phyloP scores from a whole-genome alignment of 257 asterid species.

The Solanum dulcamara region DNA sequence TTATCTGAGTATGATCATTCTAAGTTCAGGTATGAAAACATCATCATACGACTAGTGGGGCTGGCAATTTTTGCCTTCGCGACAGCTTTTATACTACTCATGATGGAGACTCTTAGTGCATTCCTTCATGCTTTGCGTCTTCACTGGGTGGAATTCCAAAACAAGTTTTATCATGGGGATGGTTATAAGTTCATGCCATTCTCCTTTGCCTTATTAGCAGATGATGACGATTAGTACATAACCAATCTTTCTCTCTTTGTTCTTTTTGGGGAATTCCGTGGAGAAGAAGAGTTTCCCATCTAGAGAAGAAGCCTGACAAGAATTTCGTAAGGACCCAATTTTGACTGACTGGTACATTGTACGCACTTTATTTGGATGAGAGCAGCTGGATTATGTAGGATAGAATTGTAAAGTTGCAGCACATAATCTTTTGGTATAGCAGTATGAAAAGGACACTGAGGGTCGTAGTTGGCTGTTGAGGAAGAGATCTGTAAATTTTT shows the following conservation, averaged over 20 bases:
- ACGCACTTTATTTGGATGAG: neutral
- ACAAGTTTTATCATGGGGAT: slow-evolving; percentile 79
- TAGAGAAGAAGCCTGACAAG: neutral
- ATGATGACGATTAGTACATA: slow-evolving; percentile 33
- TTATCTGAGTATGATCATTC: neutral
- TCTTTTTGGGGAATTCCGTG: slow-evolving; percentile 8
- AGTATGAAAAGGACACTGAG: neutral
- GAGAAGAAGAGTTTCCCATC: neutral
- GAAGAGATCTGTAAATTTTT: neutral
- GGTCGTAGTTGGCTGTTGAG: neutral
- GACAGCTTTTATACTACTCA: slow-evolving; percentile 71
- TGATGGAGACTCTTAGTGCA: slow-evolving; percentile 96
- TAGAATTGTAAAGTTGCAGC: neutral
- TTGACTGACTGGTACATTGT: neutral
- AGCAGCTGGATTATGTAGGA: neutral
- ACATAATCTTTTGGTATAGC: neutral
- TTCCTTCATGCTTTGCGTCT: slow-evolving; percentile 90
- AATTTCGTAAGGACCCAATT: neutral
- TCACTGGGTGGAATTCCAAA: slow-evolving; percentile 92
- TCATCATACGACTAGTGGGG: slow-evolving; percentile 59
- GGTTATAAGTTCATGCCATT: slow-evolving; percentile 85
- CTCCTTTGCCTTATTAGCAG: slow-evolving; percentile 54
- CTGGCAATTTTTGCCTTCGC: slow-evolving; percentile 83
- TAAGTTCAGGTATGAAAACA: slow-evolving; percentile 62
- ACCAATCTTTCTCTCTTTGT: neutral